phyloP scores from a whole-genome alignment of 2,329 filamentous ascomycete species.

The Trichoderma polysporum region DNA sequence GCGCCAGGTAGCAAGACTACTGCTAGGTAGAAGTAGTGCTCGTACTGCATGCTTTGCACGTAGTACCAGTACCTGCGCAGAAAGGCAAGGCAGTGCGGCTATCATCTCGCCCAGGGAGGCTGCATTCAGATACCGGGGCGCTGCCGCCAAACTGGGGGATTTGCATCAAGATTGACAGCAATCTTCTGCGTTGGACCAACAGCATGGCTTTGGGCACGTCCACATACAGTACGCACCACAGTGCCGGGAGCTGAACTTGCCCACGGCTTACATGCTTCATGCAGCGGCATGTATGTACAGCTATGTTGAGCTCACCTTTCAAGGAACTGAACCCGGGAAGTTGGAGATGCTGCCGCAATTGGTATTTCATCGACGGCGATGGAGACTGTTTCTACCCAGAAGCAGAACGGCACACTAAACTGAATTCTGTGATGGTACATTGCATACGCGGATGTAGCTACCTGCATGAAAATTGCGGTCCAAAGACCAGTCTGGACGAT shows the following conservation, averaged over 20 bases:
- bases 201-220: background rate
- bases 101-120: background rate
- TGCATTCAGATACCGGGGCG: slow-evolving; percentile 15
- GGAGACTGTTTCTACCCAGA: background rate
- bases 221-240: slow-evolving; percentile 17
- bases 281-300: background rate
- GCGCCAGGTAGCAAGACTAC: background rate
- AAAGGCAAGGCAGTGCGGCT: background rate
- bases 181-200: slow-evolving; percentile 12
- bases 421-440: background rate
- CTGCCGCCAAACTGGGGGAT: background rate
- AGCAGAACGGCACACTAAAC: background rate
- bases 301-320: background rate
- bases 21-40: background rate
- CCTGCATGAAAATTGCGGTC: slow-evolving; percentile 1
- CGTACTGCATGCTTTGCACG: background rate
- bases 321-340: slow-evolving; percentile 6
- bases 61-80: background rate
- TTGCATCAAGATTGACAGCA: slow-evolving; percentile 13
- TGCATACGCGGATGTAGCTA: background rate
- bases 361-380: background rate
- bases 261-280: slow-evolving; percentile 10
- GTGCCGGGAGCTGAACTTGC: background rate
- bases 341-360: slow-evolving; percentile 2
- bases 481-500: slow-evolving; percentile 6